A percentile compares a stretch with the other conserved stretches of the same genome.
phyloP scores from a whole-genome alignment of 75 land plant genomes.

The Pinus taeda region DNA sequence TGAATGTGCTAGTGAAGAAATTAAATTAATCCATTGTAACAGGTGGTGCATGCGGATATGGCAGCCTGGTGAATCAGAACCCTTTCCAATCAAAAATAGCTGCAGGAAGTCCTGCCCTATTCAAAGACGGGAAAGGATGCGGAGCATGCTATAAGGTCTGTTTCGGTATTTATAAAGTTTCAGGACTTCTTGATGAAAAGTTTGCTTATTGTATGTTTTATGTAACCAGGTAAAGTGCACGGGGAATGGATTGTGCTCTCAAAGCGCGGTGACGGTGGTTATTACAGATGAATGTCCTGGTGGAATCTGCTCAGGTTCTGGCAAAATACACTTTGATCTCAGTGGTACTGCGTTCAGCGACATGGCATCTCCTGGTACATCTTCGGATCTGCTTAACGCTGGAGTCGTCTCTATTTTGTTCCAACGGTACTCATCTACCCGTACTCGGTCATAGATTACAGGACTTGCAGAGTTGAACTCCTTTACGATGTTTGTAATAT shows the following conservation, averaged over 20 bases:
- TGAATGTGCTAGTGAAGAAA: too few species aligned
- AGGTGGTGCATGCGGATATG: slow-evolving; percentile 89
- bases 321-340: slow-evolving; percentile 47
- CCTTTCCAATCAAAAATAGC: slow-evolving; percentile 50
- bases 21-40: neutral
- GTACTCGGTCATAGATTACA: neutral
- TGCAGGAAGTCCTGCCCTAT: slow-evolving; percentile 64
- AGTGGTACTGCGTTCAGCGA: slow-evolving; percentile 59
- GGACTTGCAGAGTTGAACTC: too few species aligned
- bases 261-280: slow-evolving; percentile 37
- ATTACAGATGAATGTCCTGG: slow-evolving; percentile 62
- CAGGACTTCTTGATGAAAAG: too few species aligned
- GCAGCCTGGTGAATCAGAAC: slow-evolving; percentile 26
- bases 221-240: slow-evolving; percentile 36
- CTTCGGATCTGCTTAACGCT: slow-evolving; percentile 30
- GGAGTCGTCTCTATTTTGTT: slow-evolving; percentile 36
- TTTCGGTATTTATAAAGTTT: too few species aligned
- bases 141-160: slow-evolving; percentile 80
- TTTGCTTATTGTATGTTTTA: too few species aligned
- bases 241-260: slow-evolving; percentile 27
- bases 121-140: slow-evolving; percentile 65
- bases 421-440: slow-evolving; percentile 17
- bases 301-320: slow-evolving; percentile 13
- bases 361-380: slow-evolving; percentile 46
- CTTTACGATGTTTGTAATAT: too few species aligned